Conservation (phyloP, 805 yeast genomes). For the Candida multigemmis region DNA sequence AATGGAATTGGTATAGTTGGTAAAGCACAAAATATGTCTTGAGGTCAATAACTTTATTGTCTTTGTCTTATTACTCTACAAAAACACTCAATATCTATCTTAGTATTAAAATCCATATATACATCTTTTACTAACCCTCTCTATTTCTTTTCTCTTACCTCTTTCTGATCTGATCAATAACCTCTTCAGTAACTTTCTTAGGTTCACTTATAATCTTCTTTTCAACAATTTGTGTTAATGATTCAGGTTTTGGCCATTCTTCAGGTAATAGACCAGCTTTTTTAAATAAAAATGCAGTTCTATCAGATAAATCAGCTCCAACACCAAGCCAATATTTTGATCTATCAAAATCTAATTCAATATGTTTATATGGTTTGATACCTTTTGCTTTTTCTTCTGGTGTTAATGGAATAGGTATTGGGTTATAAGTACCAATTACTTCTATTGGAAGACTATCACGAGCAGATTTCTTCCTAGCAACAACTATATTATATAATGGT, state of each 20-base stretch:
- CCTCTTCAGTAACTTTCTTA: conserved; percentile 21
- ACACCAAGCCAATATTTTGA: conserved; percentile 96
- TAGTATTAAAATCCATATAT: too few species aligned
- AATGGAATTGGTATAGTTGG: too few species aligned
- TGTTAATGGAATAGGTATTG: conserved; percentile 63
- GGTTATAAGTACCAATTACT: conserved; percentile 90
- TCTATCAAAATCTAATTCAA: conserved; percentile 77
- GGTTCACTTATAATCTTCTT: conserved; percentile 19
- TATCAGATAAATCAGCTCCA: conserved; percentile 89
- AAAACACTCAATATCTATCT: too few species aligned
- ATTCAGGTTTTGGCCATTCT: conserved; percentile 47
- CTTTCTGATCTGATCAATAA: conserved; percentile 20
- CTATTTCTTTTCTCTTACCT: too few species aligned
- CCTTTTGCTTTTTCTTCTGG: conserved; percentile 52
- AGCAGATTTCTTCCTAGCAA: conserved; percentile 67
- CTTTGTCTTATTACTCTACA: too few species aligned
- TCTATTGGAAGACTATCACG: conserved; percentile 86
- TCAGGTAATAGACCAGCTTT: conserved; percentile 65
- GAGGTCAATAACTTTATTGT: too few species aligned
- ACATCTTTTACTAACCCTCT: too few species aligned
- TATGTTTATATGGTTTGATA: conserved; percentile 60
- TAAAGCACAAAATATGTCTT: too few species aligned
- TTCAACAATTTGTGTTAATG: conserved; percentile 21
- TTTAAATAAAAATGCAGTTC: conserved; percentile 67
- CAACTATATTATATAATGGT: conserved; percentile 90